Percentiles rank a stretch among this genome's conserved stretches.
phyloP scores from a whole-genome alignment of 2,329 filamentous ascomycete genomes.

The Monosporascus sp. region DNA sequence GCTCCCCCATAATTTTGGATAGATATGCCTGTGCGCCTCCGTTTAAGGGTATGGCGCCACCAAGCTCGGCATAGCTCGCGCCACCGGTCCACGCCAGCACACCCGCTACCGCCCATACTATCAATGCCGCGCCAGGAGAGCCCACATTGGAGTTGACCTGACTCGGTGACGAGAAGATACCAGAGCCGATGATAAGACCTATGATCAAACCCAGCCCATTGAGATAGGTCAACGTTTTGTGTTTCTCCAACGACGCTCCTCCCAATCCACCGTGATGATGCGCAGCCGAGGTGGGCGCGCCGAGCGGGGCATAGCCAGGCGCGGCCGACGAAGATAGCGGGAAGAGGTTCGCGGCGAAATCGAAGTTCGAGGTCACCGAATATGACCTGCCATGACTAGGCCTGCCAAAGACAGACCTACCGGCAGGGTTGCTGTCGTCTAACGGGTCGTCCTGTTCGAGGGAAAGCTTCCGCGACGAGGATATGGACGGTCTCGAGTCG shows the following conservation, averaged over 20 bases:
- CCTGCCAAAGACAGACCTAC: conserved; percentile 34
- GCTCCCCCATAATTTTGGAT: conserved; percentile 92
- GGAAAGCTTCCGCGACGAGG: conserved; percentile 88
- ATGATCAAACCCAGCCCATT: conserved; percentile 90
- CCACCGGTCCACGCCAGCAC: conserved; percentile 93
- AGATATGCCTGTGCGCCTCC: conserved; percentile 92
- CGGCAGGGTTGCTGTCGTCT: conserved; percentile 53
- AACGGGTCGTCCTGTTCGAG: conserved; percentile 83
- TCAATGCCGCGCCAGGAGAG: conserved; percentile 80
- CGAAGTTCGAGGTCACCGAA: conserved; percentile 89
- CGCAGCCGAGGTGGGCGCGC: conserved; percentile 60
- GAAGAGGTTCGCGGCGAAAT: conserved; percentile 90
- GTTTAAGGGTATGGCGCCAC: conserved; percentile 91
- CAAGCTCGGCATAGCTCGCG: conserved; percentile 90
- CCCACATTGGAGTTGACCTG: conserved; percentile 90
- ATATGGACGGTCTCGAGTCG: conserved; percentile 76
- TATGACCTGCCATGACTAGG: conserved; percentile 62
- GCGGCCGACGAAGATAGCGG: conserved; percentile 79
- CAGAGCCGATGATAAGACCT: conserved; percentile 90
- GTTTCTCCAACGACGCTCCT: conserved; percentile 84
- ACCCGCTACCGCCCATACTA: conserved; percentile 92
- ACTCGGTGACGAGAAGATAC: conserved; percentile 91
- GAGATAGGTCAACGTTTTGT: conserved; percentile 91
- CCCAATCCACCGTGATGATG: conserved; percentile 49
- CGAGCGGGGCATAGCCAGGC: conserved; percentile 75